Conservation (phyloP, 2,329 filamentous ascomycete genomes). For the Cladosporium sp. region DNA sequence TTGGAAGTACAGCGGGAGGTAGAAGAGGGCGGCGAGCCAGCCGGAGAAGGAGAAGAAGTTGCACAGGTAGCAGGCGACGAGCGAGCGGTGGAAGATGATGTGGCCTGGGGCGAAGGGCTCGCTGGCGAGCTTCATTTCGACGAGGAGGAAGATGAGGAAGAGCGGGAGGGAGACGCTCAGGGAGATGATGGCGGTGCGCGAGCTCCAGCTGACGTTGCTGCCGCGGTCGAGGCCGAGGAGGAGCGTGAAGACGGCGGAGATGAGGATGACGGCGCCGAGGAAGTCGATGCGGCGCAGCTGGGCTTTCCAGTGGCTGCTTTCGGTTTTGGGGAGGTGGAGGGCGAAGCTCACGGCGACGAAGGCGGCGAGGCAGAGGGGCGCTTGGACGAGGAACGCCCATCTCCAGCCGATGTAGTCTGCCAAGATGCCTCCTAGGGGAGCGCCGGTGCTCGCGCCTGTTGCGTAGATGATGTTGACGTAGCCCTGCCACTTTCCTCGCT, state of each 20-base stretch:
- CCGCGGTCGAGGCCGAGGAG: slow-evolving; percentile 67
- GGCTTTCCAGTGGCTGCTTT: slow-evolving; percentile 55
- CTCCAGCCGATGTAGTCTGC: slow-evolving; percentile 70
- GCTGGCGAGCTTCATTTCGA: slow-evolving; percentile 61
- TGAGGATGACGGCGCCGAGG: slow-evolving; percentile 60
- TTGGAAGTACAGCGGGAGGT: slow-evolving; percentile 73
- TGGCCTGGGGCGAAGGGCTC: slow-evolving; percentile 71
- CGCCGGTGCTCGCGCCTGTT: slow-evolving; percentile 60
- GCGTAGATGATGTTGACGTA: slow-evolving; percentile 68
- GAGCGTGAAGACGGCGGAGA: slow-evolving; percentile 59
- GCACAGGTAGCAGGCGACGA: slow-evolving; percentile 62
- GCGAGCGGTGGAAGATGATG: slow-evolving; percentile 61
- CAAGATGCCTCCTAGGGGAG: slow-evolving; percentile 64
- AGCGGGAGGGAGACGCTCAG: slow-evolving; percentile 52
- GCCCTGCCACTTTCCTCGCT: slow-evolving; percentile 69
- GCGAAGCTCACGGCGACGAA: slow-evolving; percentile 57
- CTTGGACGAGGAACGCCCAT: slow-evolving; percentile 68
- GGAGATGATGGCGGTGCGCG: slow-evolving; percentile 51
- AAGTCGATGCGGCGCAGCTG: slow-evolving; percentile 69
- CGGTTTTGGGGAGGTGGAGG: slow-evolving; percentile 54
- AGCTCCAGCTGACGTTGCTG: slow-evolving; percentile 63
- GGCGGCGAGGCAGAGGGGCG: slow-evolving; percentile 61
- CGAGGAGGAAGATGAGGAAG: slow-evolving; percentile 60
- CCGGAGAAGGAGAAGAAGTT: slow-evolving; percentile 67
- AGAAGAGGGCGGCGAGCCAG: slow-evolving; percentile 58